phyloP scores from a whole-genome alignment of 129 eudicot species.

The Helianthus tuberosus region DNA sequence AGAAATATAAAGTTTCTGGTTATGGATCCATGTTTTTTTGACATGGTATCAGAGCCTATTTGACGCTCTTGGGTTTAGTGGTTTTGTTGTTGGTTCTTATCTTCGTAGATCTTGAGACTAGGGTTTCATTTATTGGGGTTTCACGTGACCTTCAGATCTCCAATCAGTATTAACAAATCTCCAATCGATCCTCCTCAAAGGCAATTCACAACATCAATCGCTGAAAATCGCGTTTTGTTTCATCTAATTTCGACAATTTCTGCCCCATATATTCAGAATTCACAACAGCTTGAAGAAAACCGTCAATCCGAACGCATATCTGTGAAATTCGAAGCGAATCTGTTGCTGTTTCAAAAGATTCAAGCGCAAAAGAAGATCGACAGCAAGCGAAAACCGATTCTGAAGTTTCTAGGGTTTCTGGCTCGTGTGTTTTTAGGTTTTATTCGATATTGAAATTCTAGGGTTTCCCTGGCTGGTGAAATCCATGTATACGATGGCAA shows the following conservation, averaged over 20 bases:
- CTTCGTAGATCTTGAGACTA: too few species aligned
- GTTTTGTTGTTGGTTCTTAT: too few species aligned
- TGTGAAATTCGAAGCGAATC: conserved; percentile 27
- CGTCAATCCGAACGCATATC: conserved; percentile 25
- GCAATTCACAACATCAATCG: conserved; percentile 6
- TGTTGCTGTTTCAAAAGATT: conserved; percentile 27
- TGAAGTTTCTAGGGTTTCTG: too few species aligned
- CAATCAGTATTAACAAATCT: conserved; percentile 10
- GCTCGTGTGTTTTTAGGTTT: neutral
- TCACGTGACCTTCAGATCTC: neutral
- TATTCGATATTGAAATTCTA: conserved; percentile 2
- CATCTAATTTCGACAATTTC: conserved; percentile 9
- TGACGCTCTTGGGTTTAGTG: too few species aligned
- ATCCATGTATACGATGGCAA: neutral
- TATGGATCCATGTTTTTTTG: too few species aligned
- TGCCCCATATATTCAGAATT: conserved; percentile 6
- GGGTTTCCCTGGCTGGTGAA: neutral
- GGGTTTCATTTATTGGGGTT: too few species aligned
- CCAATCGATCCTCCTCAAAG: conserved; percentile 7
- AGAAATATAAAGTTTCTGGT: too few species aligned
- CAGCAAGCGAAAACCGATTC: neutral
- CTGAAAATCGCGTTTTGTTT: conserved; percentile 2
- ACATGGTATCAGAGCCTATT: too few species aligned
- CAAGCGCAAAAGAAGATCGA: conserved; percentile 36
- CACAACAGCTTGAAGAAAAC: conserved; percentile 19